phyloP scores from a whole-genome alignment of 805 yeast species.

The Candida stauntonica region DNA sequence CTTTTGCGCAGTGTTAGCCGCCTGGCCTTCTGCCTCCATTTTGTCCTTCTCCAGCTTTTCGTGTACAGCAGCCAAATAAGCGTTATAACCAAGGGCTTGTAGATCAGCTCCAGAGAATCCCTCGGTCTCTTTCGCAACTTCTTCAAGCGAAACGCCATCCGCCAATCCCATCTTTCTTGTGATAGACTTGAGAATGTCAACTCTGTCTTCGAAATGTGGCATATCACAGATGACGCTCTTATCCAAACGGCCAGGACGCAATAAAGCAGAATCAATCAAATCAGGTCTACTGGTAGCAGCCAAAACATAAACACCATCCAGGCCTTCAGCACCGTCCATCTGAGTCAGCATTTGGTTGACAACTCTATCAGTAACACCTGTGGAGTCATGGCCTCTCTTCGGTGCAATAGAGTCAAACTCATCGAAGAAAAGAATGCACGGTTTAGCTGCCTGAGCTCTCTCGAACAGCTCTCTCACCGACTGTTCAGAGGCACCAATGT shows the following conservation, averaged over 20 bases:
- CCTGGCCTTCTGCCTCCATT: constrained; percentile 22
- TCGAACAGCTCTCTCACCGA: constrained; percentile 90
- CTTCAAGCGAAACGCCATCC: constrained; percentile 44
- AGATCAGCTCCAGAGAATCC: constrained; percentile 95
- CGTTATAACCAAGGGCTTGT: constrained; percentile 89
- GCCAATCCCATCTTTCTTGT: constrained; percentile 56
- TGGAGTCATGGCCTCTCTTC: constrained; percentile 94
- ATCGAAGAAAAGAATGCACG: constrained; percentile 89
- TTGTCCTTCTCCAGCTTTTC: constrained; percentile 52
- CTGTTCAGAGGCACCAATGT: constrained; percentile 96
- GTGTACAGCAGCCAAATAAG: constrained; percentile 83
- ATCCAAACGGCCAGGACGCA: constrained; percentile 95
- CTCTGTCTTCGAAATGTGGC: constrained; percentile 67
- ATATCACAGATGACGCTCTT: constrained; percentile 87
- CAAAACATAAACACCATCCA: constrained; percentile 92
- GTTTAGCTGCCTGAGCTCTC: constrained; percentile 91
- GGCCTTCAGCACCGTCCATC: constrained; percentile 98
- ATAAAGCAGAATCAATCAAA: constrained; percentile 86
- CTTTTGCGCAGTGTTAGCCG: constrained; percentile 8
- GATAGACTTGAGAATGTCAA: constrained; percentile 63
- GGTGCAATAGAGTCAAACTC: constrained; percentile 98
- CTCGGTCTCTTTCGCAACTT: constrained; percentile 53
- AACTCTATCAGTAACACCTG: constrained; percentile 96
- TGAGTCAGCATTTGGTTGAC: constrained; percentile 96
- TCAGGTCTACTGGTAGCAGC: constrained; percentile 98